phyloP scores from a whole-genome alignment of 192 early-diverging fungal genomes.

The Linderina pennispora region DNA sequence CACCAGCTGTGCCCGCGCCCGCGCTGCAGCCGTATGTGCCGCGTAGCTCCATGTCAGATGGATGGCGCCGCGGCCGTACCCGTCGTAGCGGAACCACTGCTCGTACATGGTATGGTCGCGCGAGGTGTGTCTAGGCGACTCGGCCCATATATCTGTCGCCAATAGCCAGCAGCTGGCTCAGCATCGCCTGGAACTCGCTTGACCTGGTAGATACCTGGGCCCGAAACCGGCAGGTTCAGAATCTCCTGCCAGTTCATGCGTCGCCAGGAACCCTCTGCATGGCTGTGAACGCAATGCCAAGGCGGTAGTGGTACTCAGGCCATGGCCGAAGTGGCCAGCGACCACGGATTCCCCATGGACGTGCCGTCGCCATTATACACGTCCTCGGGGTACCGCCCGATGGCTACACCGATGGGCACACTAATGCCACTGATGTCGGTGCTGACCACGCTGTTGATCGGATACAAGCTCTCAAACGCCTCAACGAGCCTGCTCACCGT shows the following conservation, averaged over 20 bases:
- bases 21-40: slow-evolving; percentile 29
- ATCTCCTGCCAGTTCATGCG: slow-evolving; percentile 10
- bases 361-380: slow-evolving; percentile 60
- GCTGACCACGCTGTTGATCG: slow-evolving; percentile 13
- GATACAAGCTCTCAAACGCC: slow-evolving; percentile 14
- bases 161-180: slow-evolving; percentile 28
- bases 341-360: slow-evolving; percentile 69
- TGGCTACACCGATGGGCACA: slow-evolving; percentile 45
- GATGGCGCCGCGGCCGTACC: slow-evolving; percentile 53
- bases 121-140: slow-evolving; percentile 47
- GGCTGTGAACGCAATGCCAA: slow-evolving; percentile 26
- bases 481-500: slow-evolving; percentile 16
- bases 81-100: slow-evolving; percentile 54
- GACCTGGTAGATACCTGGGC: background rate
- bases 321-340: slow-evolving; percentile 51
- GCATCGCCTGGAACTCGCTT: slow-evolving; percentile 17
- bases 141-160: slow-evolving; percentile 58
- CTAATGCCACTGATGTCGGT: slow-evolving; percentile 7
- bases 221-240: background rate
- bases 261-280: slow-evolving; percentile 16
- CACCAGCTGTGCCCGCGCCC: slow-evolving; percentile 7
- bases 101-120: slow-evolving; percentile 53
- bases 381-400: slow-evolving; percentile 76
- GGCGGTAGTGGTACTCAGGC: slow-evolving; percentile 62
- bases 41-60: slow-evolving; percentile 75